Evolutionary conservation across 148 eudicot species (phyloP), one percentile per base, ranked within the genome.

Genomic region (Euryodendron excelsum): DNA sequence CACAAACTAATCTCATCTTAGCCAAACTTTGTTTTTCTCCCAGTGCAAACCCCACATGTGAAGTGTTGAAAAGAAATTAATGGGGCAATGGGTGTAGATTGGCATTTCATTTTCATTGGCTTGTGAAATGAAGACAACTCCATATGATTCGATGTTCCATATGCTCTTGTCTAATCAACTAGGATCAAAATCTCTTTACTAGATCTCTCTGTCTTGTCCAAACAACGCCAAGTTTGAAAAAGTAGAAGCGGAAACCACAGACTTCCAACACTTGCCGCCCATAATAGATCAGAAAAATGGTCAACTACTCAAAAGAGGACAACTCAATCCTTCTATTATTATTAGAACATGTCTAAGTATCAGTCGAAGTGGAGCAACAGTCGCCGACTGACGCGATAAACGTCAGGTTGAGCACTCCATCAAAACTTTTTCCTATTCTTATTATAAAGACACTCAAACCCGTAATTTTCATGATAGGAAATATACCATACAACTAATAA

Each of bases 121-220:
- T 44, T 45, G 20, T 70, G 53, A 41, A 41, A 41, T 41, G 45
- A 9, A 41, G 45, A 41, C 45, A n/a, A 41, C 45, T 41, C 45
- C 50, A 67, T 44, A 67, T 67, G 72, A 67, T 67, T 67, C 50
- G 50, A 67, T 67, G 72, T 67, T 67, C 72, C 72, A 67, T 45
- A 37, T 39, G 48, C 18, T 67, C 72, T 67, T 39, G 72, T 23
- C 48, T 47, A 39, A 67, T 67, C 50, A 67, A n/a, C 11, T 67
- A 11, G 72, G 50, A 39, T 67, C 50, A 41, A 67, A 4, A 67
- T 67, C 72, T 67, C 72, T 67, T 39, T 39, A 67, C 15, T 48
- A 67, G 72, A 67, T 67, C 23, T 67, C 50, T 67, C 17, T 65
- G 45, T 65, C 72, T 67, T 30, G 36, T 10, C 72, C 50, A 21